Conservation (phyloP, 202 grass and related monocot genomes). For the Carex arenaria region DNA sequence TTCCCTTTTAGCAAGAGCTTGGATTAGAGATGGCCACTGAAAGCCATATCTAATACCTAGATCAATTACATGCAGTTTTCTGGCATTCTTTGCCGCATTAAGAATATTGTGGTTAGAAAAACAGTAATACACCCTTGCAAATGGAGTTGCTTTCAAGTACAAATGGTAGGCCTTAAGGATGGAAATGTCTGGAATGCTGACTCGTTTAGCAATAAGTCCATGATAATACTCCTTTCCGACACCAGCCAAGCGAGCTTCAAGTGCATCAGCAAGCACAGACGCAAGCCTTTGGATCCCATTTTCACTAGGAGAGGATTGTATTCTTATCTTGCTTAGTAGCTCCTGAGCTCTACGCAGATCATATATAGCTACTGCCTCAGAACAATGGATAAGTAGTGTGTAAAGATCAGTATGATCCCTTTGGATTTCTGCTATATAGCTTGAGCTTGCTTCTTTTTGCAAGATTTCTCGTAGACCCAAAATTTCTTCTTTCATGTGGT, state of each 20-base stretch:
- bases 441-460: slow-evolving; percentile 21
- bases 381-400: slow-evolving; percentile 50
- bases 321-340: slow-evolving; percentile 38
- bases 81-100: slow-evolving; percentile 29
- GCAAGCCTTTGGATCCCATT: slow-evolving; percentile 56
- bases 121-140: slow-evolving; percentile 31
- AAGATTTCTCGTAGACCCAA: slow-evolving; percentile 13
- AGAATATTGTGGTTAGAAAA: slow-evolving; percentile 55
- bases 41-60: slow-evolving; percentile 61
- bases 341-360: slow-evolving; percentile 29
- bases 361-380: slow-evolving; percentile 40
- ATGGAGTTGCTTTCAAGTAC: slow-evolving; percentile 30
- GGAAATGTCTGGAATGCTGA: slow-evolving; percentile 2
- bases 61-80: slow-evolving; percentile 53
- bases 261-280: slow-evolving; percentile 38
- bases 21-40: slow-evolving; percentile 61
- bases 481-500: slow-evolving; percentile 14
- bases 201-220: slow-evolving; percentile 14
- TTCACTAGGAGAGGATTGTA: slow-evolving; percentile 30
- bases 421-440: slow-evolving; percentile 30
- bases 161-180: slow-evolving; percentile 37
- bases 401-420: slow-evolving; percentile 32
- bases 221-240: slow-evolving; percentile 35
- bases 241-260: slow-evolving; percentile 44
- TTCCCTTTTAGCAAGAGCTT: slow-evolving; percentile 40